Percentiles rank a stretch among this genome's conserved stretches.
phyloP scores from a whole-genome alignment of 345 rosid species.

The Linum trigynum region DNA sequence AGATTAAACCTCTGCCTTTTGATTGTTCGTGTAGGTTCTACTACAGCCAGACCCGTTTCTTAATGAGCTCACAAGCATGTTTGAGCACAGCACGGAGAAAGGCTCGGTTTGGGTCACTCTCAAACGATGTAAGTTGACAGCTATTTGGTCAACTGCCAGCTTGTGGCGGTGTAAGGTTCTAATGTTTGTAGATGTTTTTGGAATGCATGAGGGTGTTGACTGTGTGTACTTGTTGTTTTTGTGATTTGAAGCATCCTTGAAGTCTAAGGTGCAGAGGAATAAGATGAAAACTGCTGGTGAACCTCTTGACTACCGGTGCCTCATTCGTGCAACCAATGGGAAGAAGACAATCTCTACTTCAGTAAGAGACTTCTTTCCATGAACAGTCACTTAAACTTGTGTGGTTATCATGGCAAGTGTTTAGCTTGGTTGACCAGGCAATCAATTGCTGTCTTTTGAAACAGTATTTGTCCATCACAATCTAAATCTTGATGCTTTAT shows the following conservation, averaged over 20 bases:
- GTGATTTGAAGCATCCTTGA: constrained; percentile 47
- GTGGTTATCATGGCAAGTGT: neutral
- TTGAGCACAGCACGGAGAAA: constrained; percentile 62
- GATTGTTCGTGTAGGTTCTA: constrained; percentile 36
- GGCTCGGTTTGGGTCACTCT: constrained; percentile 94
- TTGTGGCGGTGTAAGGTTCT: neutral
- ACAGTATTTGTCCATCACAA: neutral
- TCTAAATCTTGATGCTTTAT: neutral
- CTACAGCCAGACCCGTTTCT: constrained; percentile 84
- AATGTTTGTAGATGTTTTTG: neutral
- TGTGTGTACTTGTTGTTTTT: constrained; percentile 6
- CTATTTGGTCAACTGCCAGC: neutral
- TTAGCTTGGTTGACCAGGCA: neutral
- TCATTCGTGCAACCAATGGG: constrained; percentile 83
- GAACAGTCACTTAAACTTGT: neutral
- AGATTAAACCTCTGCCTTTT: neutral
- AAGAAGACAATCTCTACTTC: constrained; percentile 77
- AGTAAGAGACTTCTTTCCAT: constrained; percentile 26
- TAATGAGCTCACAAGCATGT: constrained; percentile 85
- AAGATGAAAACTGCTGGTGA: constrained; percentile 52
- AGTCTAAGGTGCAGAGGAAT: constrained; percentile 68
- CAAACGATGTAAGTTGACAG: constrained; percentile 56
- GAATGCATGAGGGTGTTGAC: neutral
- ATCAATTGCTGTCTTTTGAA: neutral
- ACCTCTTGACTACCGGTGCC: constrained; percentile 70